Evolutionary conservation across 2,329 filamentous ascomycete genomes (phyloP).

Genomic region (Emydomyces testavorans): DNA sequence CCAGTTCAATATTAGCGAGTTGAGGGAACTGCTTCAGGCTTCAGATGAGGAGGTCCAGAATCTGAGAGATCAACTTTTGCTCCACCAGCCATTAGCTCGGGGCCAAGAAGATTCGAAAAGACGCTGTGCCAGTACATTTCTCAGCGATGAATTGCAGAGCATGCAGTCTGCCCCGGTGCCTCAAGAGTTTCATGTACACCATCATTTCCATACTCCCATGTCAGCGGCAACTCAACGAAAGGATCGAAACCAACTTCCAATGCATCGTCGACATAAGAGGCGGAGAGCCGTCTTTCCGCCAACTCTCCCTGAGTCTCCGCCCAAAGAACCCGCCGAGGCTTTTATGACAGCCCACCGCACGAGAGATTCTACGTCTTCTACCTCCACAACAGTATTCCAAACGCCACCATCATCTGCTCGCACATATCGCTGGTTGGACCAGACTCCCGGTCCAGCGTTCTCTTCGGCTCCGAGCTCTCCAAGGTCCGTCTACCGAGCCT

Average conservation of each 20-base stretch:
- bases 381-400: conserved; percentile 4
- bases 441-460: conserved; percentile 47
- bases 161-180: conserved; percentile 42
- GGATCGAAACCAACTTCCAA: conserved; percentile 38
- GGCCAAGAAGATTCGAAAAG: conserved; percentile 15
- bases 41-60: conserved; percentile 91
- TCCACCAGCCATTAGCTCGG: conserved; percentile 49
- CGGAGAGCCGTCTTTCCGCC: conserved; percentile 51
- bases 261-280: conserved; percentile 54
- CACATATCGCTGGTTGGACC: conserved; percentile 51
- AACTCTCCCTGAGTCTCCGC: conserved; percentile 32
- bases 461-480: conserved; percentile 77
- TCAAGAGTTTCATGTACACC: conserved; percentile 80
- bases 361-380: conserved; percentile 26
- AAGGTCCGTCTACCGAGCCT: conserved; percentile 57
- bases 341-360: conserved; percentile 21
- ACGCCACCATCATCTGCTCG: conserved; percentile 42
- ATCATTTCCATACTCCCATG: conserved; percentile 74
- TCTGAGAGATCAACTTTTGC: conserved; percentile 66
- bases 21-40: conserved; percentile 77
- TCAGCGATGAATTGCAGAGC: conserved; percentile 60
- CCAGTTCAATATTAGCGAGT: conserved; percentile 80
- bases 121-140: conserved; percentile 39
- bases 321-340: conserved; percentile 18
- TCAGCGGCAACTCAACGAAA: conserved; percentile 39